These are phyloP conservation scores for Kazachstania psychrophila DNA, from an alignment of 805 yeast species.

Conservation along the genomic window DNA sequence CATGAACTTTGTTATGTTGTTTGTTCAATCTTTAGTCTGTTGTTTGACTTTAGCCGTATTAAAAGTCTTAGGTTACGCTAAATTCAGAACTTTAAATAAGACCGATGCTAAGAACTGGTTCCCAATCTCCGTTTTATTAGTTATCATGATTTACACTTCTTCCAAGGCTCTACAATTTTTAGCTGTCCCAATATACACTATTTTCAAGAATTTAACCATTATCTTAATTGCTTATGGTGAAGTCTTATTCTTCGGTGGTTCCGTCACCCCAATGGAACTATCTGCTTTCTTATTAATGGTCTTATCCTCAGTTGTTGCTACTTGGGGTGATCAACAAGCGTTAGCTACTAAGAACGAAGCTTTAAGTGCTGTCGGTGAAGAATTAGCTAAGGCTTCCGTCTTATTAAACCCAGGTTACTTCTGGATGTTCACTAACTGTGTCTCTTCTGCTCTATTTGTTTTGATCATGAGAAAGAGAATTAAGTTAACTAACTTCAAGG, in stretches of 20 bases:
- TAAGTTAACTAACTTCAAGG: constrained; percentile 92
- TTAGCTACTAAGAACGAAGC: constrained; percentile 25
- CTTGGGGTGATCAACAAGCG: constrained; percentile 63
- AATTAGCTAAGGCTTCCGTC: constrained; percentile 25
- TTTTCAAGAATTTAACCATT: constrained; percentile 94
- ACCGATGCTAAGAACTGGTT: constrained; percentile 93
- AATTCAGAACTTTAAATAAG: constrained; percentile 74
- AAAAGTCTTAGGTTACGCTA: constrained; percentile 66
- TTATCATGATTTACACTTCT: constrained; percentile 90
- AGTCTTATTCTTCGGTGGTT: constrained; percentile 93
- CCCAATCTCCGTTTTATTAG: constrained; percentile 84
- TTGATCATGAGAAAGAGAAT: constrained; percentile 95
- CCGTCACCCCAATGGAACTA: constrained; percentile 80
- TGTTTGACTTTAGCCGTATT: constrained; percentile 60
- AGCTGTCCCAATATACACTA: constrained; percentile 92
- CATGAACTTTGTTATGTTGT: constrained; percentile 82
- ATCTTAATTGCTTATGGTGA: constrained; percentile 97
- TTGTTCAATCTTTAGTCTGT: constrained; percentile 84
- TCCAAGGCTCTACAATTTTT: constrained; percentile 89
- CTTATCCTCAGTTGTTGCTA: constrained; percentile 90
- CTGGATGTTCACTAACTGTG: constrained; percentile 96
- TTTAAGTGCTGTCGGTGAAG: constrained; percentile 19
- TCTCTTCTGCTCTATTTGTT: constrained; percentile 88
- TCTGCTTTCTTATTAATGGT: constrained; percentile 89
- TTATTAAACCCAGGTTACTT: constrained; percentile 67